A percentile compares a stretch with the other conserved stretches of the same genome.
Evolutionary conservation across 2,329 filamentous ascomycete species (phyloP).

Genomic region (Ophiostoma novo-ulmi): DNA sequence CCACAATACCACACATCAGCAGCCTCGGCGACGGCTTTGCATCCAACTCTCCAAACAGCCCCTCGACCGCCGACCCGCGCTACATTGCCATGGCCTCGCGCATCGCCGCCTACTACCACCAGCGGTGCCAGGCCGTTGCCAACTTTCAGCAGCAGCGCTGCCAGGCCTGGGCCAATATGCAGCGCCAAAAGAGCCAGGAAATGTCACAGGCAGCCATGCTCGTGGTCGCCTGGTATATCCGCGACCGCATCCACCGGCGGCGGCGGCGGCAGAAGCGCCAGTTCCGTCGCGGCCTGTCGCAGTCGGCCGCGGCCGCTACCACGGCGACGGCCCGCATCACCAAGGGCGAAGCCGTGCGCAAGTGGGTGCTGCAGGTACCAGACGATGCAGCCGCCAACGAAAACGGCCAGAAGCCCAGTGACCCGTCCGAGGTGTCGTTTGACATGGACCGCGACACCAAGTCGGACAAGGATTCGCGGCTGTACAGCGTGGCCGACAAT

Average conservation of each 20-base stretch:
- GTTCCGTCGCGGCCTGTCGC: slow-evolving; percentile 38
- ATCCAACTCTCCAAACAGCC: neutral
- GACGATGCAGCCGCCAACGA: slow-evolving; percentile 33
- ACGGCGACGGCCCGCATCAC: slow-evolving; percentile 27
- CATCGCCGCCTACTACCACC: slow-evolving; percentile 46
- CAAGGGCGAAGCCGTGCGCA: slow-evolving; percentile 41
- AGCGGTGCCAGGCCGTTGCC: slow-evolving; percentile 44
- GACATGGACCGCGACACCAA: slow-evolving; percentile 39
- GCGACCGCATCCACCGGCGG: slow-evolving; percentile 43
- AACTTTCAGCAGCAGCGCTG: slow-evolving; percentile 46
- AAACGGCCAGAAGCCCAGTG: slow-evolving; percentile 32
- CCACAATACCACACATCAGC: neutral
- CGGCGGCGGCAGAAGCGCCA: slow-evolving; percentile 39
- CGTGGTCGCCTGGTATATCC: slow-evolving; percentile 47
- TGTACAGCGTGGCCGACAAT: slow-evolving; percentile 43
- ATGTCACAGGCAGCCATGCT: slow-evolving; percentile 47
- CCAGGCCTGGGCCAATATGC: slow-evolving; percentile 44
- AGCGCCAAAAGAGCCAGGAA: slow-evolving; percentile 45
- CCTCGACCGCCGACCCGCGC: slow-evolving; percentile 35
- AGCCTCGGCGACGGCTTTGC: neutral
- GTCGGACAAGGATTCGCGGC: slow-evolving; percentile 41
- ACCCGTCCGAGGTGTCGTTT: slow-evolving; percentile 40
- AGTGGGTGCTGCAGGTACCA: slow-evolving; percentile 42
- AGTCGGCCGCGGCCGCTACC: neutral
- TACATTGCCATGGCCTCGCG: slow-evolving; percentile 44